Evolutionary conservation across 2,329 filamentous ascomycete genomes (phyloP).

Genomic region (Beauveria varroae): DNA sequence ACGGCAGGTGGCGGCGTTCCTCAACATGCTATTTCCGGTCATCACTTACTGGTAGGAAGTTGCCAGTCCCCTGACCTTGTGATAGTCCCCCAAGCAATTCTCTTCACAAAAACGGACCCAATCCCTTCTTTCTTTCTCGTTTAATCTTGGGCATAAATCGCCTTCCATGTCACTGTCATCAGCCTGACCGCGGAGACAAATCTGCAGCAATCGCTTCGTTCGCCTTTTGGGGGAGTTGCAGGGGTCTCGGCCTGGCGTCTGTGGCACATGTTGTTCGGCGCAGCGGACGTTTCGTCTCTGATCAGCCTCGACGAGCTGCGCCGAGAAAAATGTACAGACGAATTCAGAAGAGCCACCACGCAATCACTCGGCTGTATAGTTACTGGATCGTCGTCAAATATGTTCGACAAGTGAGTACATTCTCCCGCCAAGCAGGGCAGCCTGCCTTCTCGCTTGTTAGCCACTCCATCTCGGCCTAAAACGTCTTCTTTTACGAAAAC

Average conservation of each 20-base stretch:
- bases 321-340: neutral
- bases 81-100: neutral
- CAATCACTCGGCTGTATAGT: neutral
- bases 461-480: neutral
- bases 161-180: too few relatives aligned
- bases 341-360: neutral
- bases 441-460: neutral
- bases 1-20: neutral
- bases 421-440: too few relatives aligned
- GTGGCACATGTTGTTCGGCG: slow-evolving; percentile 3
- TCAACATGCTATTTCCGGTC: neutral
- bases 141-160: too few relatives aligned
- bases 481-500: neutral
- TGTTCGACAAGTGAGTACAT: too few relatives aligned
- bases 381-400: too few relatives aligned
- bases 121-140: too few relatives aligned
- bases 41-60: neutral
- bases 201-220: neutral
- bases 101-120: too few relatives aligned
- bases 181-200: neutral
- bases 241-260: neutral
- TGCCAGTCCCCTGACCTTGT: neutral
- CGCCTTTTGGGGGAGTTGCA: neutral
- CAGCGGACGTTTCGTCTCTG: slow-evolving; percentile 3
- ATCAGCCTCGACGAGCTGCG: neutral